phyloP scores from a whole-genome alignment of 225 moss, liverwort and hornwort species.

The Physcomitrium patens region DNA sequence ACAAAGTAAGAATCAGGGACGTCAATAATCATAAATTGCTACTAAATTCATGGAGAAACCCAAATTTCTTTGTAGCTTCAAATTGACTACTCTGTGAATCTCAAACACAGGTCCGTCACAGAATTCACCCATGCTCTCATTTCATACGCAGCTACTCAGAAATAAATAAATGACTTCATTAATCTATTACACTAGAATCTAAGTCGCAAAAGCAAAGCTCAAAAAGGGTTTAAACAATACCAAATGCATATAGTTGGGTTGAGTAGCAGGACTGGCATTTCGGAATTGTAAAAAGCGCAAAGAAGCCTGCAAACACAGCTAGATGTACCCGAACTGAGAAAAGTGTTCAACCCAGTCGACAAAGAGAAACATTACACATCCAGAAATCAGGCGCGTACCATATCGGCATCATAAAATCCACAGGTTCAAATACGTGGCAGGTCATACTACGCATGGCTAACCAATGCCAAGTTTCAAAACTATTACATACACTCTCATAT shows the following conservation, averaged over 20 bases:
- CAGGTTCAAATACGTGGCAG: not conserved
- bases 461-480: not conserved
- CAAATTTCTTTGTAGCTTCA: too few relatives aligned
- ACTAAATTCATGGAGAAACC: too few relatives aligned
- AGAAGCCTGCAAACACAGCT: conserved; percentile 64
- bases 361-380: conserved; percentile 6
- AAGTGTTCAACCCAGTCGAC: not conserved
- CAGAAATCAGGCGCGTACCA: not conserved
- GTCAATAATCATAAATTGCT: too few relatives aligned
- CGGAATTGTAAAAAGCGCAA: conserved; percentile 77
- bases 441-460: not conserved
- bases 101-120: too few relatives aligned
- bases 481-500: not conserved
- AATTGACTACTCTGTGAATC: too few relatives aligned
- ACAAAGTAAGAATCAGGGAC: too few relatives aligned
- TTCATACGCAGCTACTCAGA: conserved; percentile 1
- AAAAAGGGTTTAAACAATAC: conserved; percentile 42
- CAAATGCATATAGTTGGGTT: conserved; percentile 73
- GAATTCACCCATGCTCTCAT: too few relatives aligned
- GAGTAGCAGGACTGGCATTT: conserved; percentile 80
- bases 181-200: not conserved
- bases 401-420: not conserved
- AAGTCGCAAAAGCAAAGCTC: conserved; percentile 1
- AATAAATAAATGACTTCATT: not conserved
- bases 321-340: not conserved